Evolutionary conservation across 2,329 filamentous ascomycete genomes (phyloP).

Genomic region (Waltergamsia citrina): DNA sequence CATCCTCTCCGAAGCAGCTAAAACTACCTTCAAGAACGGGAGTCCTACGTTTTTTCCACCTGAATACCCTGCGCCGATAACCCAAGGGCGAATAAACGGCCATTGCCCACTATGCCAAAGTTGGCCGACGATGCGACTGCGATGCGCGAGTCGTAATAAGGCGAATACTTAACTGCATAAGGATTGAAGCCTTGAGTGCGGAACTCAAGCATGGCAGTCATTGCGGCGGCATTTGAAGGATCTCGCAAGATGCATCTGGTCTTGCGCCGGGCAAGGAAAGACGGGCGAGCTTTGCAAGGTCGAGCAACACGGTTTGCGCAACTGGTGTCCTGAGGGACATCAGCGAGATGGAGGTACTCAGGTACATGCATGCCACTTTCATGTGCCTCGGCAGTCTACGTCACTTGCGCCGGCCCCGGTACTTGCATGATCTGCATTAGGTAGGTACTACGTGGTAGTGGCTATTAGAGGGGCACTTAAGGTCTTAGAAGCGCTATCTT

Average conservation of each 20-base stretch:
- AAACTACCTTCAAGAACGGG: too few relatives aligned
- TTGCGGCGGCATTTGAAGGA: conserved; percentile 10
- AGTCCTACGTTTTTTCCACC: conserved; percentile 65
- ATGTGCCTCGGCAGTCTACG: conserved; percentile 23
- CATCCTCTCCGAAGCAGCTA: too few relatives aligned
- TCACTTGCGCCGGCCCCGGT: conserved; percentile 3
- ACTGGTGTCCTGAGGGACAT: neutral
- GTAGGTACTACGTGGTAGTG: neutral
- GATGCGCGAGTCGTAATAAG: conserved; percentile 91
- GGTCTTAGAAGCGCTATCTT: neutral
- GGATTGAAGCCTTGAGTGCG: conserved; percentile 90
- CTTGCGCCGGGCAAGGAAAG: neutral
- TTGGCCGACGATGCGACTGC: conserved; percentile 88
- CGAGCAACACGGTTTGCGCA: neutral
- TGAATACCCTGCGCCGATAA: conserved; percentile 77
- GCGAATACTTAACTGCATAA: conserved; percentile 96
- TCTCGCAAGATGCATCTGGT: neutral
- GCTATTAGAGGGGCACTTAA: conserved; percentile 2
- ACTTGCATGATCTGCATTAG: conserved; percentile 2
- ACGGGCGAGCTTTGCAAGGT: neutral
- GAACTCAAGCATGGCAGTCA: conserved; percentile 78
- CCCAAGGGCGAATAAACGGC: conserved; percentile 74
- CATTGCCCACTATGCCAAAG: conserved; percentile 95
- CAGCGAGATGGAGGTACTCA: neutral
- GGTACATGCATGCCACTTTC: conserved; percentile 7